Conservation (phyloP, 345 rosid genomes). For the Moricandia arvensis region DNA sequence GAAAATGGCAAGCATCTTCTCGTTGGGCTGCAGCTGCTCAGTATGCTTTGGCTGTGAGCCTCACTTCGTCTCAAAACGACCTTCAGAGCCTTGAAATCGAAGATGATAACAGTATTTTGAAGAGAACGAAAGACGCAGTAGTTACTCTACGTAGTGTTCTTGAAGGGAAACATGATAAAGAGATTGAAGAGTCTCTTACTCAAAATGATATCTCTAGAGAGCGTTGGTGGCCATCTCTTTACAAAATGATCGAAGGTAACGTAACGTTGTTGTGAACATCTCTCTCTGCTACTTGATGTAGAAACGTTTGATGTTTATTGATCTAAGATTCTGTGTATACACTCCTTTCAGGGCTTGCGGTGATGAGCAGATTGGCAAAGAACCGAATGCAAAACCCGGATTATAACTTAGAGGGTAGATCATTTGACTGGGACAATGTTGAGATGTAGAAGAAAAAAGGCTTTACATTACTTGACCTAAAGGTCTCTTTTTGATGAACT, state of each 20-base stretch:
- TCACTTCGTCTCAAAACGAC: constrained; percentile 64
- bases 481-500: constrained; percentile 12
- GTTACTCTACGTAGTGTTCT: constrained; percentile 66
- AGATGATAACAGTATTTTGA: constrained; percentile 57
- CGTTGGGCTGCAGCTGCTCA: constrained; percentile 86
- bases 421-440: constrained; percentile 57
- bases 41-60: constrained; percentile 70
- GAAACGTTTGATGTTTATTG: not conserved
- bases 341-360: constrained; percentile 70
- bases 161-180: constrained; percentile 74
- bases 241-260: constrained; percentile 85
- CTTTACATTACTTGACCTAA: not conserved
- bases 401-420: constrained; percentile 41
- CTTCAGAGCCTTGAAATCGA: constrained; percentile 55
- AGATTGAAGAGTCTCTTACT: constrained; percentile 52
- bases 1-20: constrained; percentile 62
- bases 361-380: constrained; percentile 69
- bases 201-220: constrained; percentile 56
- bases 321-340: constrained; percentile 13
- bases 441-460: constrained; percentile 41
- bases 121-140: constrained; percentile 77
- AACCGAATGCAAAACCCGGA: constrained; percentile 54
- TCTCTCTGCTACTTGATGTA: not conserved
- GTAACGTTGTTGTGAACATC: constrained; percentile 35
- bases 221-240: constrained; percentile 86